A percentile compares a stretch with the other conserved stretches of the same genome.
phyloP scores from a whole-genome alignment of 73 alveolate genomes.

The Paramecium sexaurelia region DNA sequence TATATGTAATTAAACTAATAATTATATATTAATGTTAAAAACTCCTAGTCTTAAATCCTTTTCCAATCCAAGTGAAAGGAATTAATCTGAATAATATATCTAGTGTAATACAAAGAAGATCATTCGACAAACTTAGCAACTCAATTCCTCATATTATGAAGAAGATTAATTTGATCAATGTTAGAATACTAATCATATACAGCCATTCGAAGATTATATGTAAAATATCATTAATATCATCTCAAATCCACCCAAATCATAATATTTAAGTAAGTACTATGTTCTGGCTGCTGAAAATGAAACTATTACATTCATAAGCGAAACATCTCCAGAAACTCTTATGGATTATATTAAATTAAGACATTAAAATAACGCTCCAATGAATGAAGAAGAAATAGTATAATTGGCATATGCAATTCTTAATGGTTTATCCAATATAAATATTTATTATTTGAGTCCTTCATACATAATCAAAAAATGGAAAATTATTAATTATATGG shows the following conservation, averaged over 20 bases:
- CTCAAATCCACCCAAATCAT: conserved; percentile 32
- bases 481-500: conserved; percentile 15
- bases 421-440: not conserved
- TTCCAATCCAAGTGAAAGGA: conserved; percentile 21
- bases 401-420: not conserved
- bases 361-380: conserved; percentile 5
- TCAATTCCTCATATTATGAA: not conserved
- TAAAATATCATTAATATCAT: not conserved
- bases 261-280: conserved; percentile 2
- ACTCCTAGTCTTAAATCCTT: conserved; percentile 21
- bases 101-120: not conserved
- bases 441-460: not conserved
- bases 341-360: conserved; percentile 20
- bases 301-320: not conserved
- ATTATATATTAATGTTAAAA: not conserved
- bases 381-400: conserved; percentile 17
- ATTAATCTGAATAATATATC: not conserved
- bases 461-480: not conserved
- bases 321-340: conserved; percentile 34
- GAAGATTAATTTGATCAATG: conserved; percentile 25
- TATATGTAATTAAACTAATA: not conserved
- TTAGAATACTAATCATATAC: not conserved
- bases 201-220: not conserved
- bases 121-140: not conserved
- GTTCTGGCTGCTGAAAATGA: conserved; percentile 21